phyloP scores from a whole-genome alignment of 2,329 filamentous ascomycete species.

The Hypoxylon sp. region DNA sequence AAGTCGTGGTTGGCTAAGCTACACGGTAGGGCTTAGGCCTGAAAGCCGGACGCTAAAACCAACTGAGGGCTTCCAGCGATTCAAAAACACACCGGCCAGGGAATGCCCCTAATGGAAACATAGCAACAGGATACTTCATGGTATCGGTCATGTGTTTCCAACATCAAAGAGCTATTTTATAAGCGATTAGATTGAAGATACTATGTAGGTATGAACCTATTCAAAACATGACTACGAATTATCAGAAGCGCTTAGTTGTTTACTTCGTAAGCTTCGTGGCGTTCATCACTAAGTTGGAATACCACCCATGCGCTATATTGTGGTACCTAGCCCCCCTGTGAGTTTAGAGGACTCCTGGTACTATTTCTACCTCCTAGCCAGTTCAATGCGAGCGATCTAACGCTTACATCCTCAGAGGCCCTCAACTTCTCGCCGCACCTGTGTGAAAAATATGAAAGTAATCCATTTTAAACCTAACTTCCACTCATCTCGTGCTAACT shows the following conservation, averaged over 20 bases:
- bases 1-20: constrained; percentile 64
- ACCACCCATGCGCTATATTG: too few species aligned
- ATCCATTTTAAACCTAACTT: not conserved
- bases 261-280: too few species aligned
- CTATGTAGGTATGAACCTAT: not conserved
- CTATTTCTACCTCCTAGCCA: too few species aligned
- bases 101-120: not conserved
- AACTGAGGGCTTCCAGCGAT: not conserved
- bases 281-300: too few species aligned
- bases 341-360: too few species aligned
- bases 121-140: not conserved
- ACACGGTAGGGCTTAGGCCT: constrained; percentile 52
- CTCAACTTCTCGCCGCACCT: too few species aligned
- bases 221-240: not conserved
- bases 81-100: not conserved
- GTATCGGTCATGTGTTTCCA: too few species aligned
- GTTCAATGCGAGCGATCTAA: too few species aligned
- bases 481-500: not conserved
- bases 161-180: too few species aligned
- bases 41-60: not conserved
- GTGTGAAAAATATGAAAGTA: not conserved
- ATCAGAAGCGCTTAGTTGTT: not conserved
- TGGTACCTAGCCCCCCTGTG: too few species aligned
- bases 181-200: not conserved
- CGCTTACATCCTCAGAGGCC: too few species aligned